phyloP scores from a whole-genome alignment of 2,329 filamentous ascomycete species.

The Pestalotiopsis sp. region DNA sequence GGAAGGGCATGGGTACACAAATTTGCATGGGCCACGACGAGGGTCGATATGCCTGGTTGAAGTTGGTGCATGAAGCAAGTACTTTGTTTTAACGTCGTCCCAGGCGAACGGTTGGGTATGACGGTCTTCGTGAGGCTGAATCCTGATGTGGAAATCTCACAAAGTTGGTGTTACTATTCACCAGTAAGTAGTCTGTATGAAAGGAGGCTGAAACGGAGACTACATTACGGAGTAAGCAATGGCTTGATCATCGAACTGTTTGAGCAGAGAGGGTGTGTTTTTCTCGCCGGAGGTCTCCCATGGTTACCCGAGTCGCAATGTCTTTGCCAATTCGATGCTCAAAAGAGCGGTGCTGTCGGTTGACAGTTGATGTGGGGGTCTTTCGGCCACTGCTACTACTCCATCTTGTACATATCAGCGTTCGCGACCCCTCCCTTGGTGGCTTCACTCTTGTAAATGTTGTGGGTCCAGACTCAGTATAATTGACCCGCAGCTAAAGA shows the following conservation, averaged over 20 bases:
- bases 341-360: not conserved
- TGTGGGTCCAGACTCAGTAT: not conserved
- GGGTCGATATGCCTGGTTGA: not conserved
- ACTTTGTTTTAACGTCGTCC: not conserved
- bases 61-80: not conserved
- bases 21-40: not conserved
- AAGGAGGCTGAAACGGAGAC: not conserved
- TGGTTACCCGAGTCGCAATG: not conserved
- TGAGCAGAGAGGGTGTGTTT: not conserved
- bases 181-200: too few relatives aligned
- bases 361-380: not conserved
- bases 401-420: not conserved
- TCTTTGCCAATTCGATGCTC: not conserved
- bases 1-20: not conserved
- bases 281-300: not conserved
- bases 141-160: not conserved
- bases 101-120: not conserved
- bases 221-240: not conserved
- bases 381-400: not conserved
- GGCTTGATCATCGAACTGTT: not conserved
- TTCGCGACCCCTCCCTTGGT: not conserved
- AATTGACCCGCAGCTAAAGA: not conserved
- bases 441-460: not conserved
- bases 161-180: not conserved
- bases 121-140: not conserved